Percentiles rank a stretch among this genome's conserved stretches.
These are phyloP conservation scores for Penicillium sp. DNA, from an alignment of 2,329 filamentous ascomycete species.

Conservation along the genomic window DNA sequence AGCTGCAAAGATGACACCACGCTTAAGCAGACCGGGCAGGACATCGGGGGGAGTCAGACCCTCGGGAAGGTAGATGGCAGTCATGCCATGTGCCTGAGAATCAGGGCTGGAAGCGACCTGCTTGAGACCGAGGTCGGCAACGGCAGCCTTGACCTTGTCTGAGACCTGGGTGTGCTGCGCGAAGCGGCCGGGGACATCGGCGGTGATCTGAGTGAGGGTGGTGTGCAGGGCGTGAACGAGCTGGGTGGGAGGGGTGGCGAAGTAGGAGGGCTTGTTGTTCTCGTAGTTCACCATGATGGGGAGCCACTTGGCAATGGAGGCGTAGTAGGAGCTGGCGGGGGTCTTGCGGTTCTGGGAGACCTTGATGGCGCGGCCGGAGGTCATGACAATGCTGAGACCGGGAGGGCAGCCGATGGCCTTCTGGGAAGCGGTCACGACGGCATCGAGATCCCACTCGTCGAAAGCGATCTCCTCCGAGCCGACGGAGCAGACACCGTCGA, in stretches of 20 bases:
- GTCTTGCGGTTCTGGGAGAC: conserved; percentile 77
- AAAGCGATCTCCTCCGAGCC: conserved; percentile 95
- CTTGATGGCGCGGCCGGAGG: conserved; percentile 83
- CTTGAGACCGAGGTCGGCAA: conserved; percentile 79
- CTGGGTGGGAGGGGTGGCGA: conserved; percentile 93
- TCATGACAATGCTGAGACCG: conserved; percentile 91
- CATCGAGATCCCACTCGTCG: conserved; percentile 91
- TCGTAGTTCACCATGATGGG: conserved; percentile 99
- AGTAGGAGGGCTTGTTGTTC: conserved; percentile 95
- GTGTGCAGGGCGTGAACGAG: conserved; percentile 92
- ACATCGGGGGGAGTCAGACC: conserved; percentile 77
- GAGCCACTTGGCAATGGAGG: conserved; percentile 95
- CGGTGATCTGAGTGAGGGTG: conserved; percentile 79
- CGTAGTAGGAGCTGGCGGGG: conserved; percentile 86
- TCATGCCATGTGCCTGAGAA: conserved; percentile 97
- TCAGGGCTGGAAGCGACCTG: conserved; percentile 83
- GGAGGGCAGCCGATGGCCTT: conserved; percentile 97
- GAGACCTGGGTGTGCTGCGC: conserved; percentile 76
- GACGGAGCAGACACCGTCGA: conserved; percentile 96
- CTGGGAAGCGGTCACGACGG: conserved; percentile 89
- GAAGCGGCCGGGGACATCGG: conserved; percentile 78
- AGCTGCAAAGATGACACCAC: conserved; percentile 90
- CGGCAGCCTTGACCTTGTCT: conserved; percentile 81
- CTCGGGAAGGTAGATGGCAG: conserved; percentile 92
- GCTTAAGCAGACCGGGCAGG: conserved; percentile 79